Percentiles rank a stretch among this genome's conserved stretches.
These are phyloP conservation scores for Dipodascus albidus DNA, from an alignment of 805 yeast genomes.

Conservation along the genomic window DNA sequence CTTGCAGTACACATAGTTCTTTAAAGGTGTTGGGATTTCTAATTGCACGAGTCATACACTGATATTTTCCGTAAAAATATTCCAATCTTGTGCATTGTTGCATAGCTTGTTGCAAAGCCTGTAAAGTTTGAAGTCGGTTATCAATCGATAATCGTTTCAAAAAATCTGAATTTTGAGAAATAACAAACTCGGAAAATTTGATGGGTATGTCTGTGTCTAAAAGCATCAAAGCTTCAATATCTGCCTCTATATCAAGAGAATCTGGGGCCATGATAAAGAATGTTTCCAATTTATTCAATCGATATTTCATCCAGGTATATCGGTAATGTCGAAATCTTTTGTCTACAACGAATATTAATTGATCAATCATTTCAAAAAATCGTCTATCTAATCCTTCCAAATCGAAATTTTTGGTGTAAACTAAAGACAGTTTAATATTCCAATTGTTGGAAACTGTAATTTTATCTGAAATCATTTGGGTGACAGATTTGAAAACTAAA, in stretches of 20 bases:
- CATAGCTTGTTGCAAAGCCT: background rate
- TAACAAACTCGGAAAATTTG: background rate
- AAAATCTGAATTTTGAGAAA: background rate
- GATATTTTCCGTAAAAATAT: background rate
- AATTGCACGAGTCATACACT: background rate
- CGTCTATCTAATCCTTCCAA: background rate
- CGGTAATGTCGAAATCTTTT: background rate
- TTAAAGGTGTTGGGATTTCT: background rate
- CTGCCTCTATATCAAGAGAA: background rate
- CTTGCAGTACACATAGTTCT: background rate
- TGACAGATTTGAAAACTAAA: background rate
- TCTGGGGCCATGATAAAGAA: background rate
- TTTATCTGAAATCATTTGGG: background rate
- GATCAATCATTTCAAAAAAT: background rate
- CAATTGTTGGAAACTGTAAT: background rate
- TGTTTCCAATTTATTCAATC: background rate
- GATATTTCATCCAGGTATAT: background rate
- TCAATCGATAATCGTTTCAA: background rate
- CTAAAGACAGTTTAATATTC: background rate
- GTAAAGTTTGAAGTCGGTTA: background rate
- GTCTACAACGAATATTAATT: background rate
- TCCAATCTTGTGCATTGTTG: background rate
- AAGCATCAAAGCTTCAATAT: background rate
- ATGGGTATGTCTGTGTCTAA: background rate
- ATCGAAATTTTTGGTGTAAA: background rate